Percentiles rank a stretch among this genome's conserved stretches.
These are phyloP conservation scores for Trypanosoma rangeli DNA, from an alignment of 208 protist species.

Conservation along the genomic window DNA sequence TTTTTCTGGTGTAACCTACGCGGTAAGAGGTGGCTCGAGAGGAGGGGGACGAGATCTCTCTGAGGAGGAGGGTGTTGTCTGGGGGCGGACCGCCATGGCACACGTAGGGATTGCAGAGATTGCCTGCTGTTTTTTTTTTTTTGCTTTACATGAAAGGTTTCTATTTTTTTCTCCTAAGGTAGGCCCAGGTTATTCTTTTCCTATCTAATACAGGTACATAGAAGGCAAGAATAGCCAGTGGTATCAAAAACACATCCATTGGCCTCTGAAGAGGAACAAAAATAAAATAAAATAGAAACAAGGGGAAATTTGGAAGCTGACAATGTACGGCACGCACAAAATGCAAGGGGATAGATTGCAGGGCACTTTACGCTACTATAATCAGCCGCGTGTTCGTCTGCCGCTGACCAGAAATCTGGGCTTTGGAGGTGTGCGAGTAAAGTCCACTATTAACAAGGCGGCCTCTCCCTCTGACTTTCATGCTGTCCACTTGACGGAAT, in stretches of 20 bases:
- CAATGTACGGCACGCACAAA: constrained; percentile 22
- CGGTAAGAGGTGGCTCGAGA: background rate
- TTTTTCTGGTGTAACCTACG: constrained; percentile 1
- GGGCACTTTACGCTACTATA: background rate
- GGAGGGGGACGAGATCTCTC: background rate
- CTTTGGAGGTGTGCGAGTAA: background rate
- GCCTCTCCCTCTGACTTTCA: constrained; percentile 16
- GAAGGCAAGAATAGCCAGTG: background rate
- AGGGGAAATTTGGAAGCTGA: background rate
- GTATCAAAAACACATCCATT: background rate
- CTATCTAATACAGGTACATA: background rate
- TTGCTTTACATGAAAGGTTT: background rate
- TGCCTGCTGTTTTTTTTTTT: background rate
- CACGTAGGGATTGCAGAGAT: background rate
- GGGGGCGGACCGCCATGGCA: background rate
- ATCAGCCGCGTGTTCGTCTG: background rate
- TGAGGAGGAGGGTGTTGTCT: background rate
- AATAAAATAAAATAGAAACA: background rate
- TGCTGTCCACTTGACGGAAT: constrained; percentile 42
- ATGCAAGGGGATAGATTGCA: background rate
- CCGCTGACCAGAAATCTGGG: background rate
- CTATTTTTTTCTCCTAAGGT: background rate
- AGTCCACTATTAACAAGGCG: background rate
- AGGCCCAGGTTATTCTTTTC: background rate
- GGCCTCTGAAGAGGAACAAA: background rate